Conservation (phyloP, 2,329 filamentous ascomycete genomes). For the Microthyrium microscopicum region DNA sequence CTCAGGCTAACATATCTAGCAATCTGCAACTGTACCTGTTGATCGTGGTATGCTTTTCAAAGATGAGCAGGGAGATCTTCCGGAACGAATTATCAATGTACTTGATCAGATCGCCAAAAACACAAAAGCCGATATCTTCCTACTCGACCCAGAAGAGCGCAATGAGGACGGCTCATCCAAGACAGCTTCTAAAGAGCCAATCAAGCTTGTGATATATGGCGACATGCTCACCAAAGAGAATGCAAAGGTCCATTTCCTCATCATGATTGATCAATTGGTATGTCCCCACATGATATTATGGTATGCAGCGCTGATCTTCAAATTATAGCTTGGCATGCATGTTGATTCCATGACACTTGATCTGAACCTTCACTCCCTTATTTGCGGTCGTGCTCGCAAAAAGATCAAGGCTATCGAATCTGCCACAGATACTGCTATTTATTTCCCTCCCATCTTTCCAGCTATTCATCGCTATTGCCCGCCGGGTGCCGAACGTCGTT, state of each 20-base stretch:
- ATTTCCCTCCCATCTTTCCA: conserved; percentile 90
- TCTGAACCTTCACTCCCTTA: conserved; percentile 72
- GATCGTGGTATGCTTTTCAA: conserved; percentile 13
- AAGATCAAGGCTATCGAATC: conserved; percentile 98
- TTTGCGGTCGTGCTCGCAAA: conserved; percentile 86
- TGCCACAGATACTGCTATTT: conserved; percentile 87
- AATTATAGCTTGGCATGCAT: conserved; percentile 45
- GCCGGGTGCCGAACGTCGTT: conserved; percentile 61
- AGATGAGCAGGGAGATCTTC: conserved; percentile 33
- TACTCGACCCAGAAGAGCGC: conserved; percentile 72
- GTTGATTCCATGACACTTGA: conserved; percentile 74
- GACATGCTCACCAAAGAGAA: conserved; percentile 92
- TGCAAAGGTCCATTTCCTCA: conserved; percentile 86
- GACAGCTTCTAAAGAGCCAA: conserved; percentile 69
- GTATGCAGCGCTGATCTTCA: conserved; percentile 17
- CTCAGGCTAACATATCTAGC: no score
- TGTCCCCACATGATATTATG: conserved; percentile 15
- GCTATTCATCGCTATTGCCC: conserved; percentile 83
- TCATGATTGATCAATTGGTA: conserved; percentile 94
- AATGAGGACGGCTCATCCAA: conserved; percentile 64
- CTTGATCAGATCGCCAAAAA: conserved; percentile 74
- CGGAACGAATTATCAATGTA: conserved; percentile 70
- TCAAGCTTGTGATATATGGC: conserved; percentile 85
- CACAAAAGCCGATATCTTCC: conserved; percentile 91
- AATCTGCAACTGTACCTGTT: not conserved